These are phyloP conservation scores for Plasmopara viticola DNA, from an alignment of 352 stramenopile species.

Conservation along the genomic window DNA sequence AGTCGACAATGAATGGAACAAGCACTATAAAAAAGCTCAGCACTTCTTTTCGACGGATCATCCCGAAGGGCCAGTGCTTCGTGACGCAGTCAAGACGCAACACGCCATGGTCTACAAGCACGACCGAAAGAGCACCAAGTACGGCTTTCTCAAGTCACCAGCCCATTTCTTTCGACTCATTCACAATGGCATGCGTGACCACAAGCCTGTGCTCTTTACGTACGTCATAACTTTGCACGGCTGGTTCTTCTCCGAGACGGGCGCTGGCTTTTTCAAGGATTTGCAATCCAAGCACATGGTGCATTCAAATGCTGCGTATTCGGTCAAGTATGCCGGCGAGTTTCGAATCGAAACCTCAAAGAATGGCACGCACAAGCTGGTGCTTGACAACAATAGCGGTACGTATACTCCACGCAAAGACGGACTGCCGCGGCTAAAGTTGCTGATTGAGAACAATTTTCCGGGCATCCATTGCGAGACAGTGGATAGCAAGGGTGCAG, in stretches of 20 bases:
- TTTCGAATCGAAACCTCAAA: conserved; percentile 17
- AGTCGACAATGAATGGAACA: conserved; percentile 28
- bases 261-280: conserved; percentile 37
- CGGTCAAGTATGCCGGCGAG: conserved; percentile 31
- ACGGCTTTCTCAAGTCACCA: conserved; percentile 13
- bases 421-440: conserved; percentile 18
- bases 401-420: conserved; percentile 25
- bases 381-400: conserved; percentile 35
- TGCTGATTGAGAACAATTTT: conserved; percentile 29
- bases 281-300: conserved; percentile 44
- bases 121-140: conserved; percentile 13
- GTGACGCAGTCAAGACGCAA: conserved; percentile 21
- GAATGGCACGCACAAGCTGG: conserved; percentile 11
- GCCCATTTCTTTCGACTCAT: conserved; percentile 26
- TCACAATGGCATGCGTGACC: conserved; percentile 17
- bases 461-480: conserved; percentile 21
- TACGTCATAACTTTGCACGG: conserved; percentile 29
- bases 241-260: conserved; percentile 42
- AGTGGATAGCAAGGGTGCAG: conserved; percentile 13
- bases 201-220: conserved; percentile 35
- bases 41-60: conserved; percentile 27
- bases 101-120: conserved; percentile 28
- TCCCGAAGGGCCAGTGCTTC: conserved; percentile 22
- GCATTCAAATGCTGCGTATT: conserved; percentile 22
- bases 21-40: conserved; percentile 26